These are phyloP conservation scores for Penicillium nucicola DNA, from an alignment of 495 filamentous ascomycete species.

Conservation along the genomic window DNA sequence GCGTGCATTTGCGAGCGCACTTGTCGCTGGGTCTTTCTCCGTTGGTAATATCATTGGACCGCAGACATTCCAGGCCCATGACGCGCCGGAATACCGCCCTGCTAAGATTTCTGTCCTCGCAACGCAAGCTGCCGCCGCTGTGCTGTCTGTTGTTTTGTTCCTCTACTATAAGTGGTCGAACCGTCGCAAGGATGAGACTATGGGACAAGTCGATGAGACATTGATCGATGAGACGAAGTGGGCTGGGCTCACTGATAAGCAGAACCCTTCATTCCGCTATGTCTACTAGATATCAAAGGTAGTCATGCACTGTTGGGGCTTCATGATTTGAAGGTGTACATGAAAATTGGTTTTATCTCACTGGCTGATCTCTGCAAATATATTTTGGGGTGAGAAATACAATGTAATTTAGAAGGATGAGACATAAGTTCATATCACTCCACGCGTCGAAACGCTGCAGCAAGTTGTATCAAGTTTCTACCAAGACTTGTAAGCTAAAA, in stretches of 20 bases:
- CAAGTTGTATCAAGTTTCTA: too few species aligned
- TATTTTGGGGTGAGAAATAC: too few species aligned
- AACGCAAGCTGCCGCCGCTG: conserved; percentile 40
- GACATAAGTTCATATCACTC: too few species aligned
- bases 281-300: conserved; percentile 29
- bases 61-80: conserved; percentile 58
- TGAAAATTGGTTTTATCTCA: too few species aligned
- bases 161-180: conserved; percentile 47
- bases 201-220: conserved; percentile 16
- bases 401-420: too few species aligned
- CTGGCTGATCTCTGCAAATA: too few species aligned
- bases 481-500: too few species aligned
- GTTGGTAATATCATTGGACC: conserved; percentile 66
- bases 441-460: too few species aligned
- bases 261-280: conserved; percentile 41
- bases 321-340: too few species aligned
- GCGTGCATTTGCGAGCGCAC: conserved; percentile 51
- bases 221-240: conserved; percentile 29
- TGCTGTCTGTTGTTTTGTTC: conserved; percentile 37
- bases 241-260: conserved; percentile 41
- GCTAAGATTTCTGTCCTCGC: conserved; percentile 61
- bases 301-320: too few species aligned
- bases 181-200: conserved; percentile 26
- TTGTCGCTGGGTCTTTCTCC: conserved; percentile 57
- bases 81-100: conserved; percentile 58